These are phyloP conservation scores for Ballota nigra DNA, from an alignment of 257 asterid species.

Conservation along the genomic window DNA sequence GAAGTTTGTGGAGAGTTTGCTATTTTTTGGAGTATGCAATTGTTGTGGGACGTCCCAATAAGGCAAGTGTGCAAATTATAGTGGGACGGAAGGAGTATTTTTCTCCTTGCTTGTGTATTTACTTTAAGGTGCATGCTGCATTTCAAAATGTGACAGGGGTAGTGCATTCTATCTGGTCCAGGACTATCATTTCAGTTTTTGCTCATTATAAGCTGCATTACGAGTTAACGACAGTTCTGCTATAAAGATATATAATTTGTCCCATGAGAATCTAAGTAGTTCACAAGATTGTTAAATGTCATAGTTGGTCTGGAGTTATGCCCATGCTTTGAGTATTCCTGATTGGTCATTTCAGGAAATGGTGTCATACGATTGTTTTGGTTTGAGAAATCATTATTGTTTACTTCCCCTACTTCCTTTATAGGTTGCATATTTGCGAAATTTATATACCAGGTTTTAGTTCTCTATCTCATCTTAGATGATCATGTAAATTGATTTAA, in stretches of 20 bases:
- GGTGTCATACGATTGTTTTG: neutral
- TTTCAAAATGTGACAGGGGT: neutral
- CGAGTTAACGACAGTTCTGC: neutral
- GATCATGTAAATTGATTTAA: neutral
- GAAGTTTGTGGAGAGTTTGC: too few species aligned
- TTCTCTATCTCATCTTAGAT: neutral
- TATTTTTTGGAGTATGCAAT: too few species aligned
- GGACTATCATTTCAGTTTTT: neutral
- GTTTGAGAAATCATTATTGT: conserved; percentile 5
- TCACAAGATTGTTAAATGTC: neutral
- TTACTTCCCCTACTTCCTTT: neutral
- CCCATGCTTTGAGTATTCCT: neutral
- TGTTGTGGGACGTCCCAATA: too few species aligned
- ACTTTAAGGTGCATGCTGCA: neutral
- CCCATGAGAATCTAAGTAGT: neutral
- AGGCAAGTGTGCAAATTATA: too few species aligned
- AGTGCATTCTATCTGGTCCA: neutral
- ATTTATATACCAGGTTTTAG: neutral
- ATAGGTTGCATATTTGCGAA: neutral
- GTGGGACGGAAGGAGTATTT: too few species aligned
- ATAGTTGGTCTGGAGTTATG: neutral
- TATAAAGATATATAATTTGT: neutral
- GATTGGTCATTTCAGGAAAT: neutral
- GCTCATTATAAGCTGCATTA: neutral
- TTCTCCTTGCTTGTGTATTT: neutral